These are phyloP conservation scores for Vitis rotundifolia DNA, from an alignment of 164 flowering plant species.

Conservation along the genomic window DNA sequence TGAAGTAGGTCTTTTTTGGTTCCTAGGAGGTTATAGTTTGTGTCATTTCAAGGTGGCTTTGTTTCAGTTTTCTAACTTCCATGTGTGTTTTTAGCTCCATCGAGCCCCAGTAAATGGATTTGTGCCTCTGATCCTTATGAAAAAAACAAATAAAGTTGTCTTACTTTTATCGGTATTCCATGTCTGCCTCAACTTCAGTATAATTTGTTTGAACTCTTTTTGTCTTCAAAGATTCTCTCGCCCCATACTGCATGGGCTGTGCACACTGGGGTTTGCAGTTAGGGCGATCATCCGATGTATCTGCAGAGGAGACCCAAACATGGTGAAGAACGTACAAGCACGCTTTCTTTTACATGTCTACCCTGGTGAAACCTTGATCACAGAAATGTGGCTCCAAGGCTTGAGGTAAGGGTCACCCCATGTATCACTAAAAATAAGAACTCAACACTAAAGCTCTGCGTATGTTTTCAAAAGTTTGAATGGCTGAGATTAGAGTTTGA, in stretches of 20 bases:
- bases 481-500: constrained; percentile 9
- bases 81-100: no score
- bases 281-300: constrained; percentile 75
- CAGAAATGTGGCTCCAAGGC: constrained; percentile 94
- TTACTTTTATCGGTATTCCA: no score
- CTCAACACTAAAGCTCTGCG: neutral
- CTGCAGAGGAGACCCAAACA: constrained; percentile 68
- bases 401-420: constrained; percentile 40
- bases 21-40: no score
- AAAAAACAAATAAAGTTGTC: no score
- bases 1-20: no score
- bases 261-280: constrained; percentile 91
- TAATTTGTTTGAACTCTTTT: neutral
- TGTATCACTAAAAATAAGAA: neutral
- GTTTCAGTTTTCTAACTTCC: no score
- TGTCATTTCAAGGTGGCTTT: no score
- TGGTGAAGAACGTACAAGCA: constrained; percentile 63
- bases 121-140: no score
- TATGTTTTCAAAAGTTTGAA: neutral
- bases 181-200: no score
- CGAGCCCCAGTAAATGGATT: no score
- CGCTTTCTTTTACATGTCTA: constrained; percentile 86
- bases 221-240: constrained; percentile 63
- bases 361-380: constrained; percentile 87
- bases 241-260: constrained; percentile 90